Percentiles rank a stretch among this genome's conserved stretches.
phyloP scores from a whole-genome alignment of 805 yeast species.

The Saturnispora hagleri region DNA sequence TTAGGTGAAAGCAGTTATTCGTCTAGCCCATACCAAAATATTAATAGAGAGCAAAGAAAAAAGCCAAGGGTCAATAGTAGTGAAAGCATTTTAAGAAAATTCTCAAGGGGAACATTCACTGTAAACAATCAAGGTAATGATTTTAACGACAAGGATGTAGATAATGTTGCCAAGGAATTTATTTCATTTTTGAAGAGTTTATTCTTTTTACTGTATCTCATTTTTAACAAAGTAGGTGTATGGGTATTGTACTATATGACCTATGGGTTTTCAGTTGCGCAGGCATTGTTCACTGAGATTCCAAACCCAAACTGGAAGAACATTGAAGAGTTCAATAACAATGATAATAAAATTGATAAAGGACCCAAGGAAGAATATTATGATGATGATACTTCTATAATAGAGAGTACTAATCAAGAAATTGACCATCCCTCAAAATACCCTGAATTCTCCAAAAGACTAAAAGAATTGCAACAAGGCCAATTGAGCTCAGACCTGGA shows the following conservation, averaged over 20 bases:
- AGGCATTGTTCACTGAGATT: conserved; percentile 16
- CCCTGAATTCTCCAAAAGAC: conserved; percentile 4
- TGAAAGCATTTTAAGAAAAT: conserved; percentile 1
- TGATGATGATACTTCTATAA: conserved; percentile 2
- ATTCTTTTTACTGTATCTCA: conserved; percentile 13
- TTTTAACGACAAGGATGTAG: not conserved
- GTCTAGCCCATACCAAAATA: not conserved
- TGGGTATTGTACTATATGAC: conserved; percentile 22
- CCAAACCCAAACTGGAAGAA: conserved; percentile 19
- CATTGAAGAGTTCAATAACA: not conserved
- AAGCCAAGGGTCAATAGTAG: not conserved
- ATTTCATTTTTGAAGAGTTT: conserved; percentile 16
- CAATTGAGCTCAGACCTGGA: not conserved
- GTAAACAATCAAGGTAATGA: not conserved
- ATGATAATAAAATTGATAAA: not conserved
- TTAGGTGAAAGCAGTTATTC: not conserved
- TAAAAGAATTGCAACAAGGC: not conserved
- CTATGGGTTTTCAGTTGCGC: conserved; percentile 9
- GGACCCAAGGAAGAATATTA: conserved; percentile 1
- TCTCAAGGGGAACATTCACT: not conserved
- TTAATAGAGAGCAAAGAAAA: not conserved
- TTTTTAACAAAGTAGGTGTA: conserved; percentile 17
- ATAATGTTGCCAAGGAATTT: conserved; percentile 1
- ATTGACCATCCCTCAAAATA: not conserved
- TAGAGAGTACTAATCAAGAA: conserved; percentile 2